Conservation (phyloP, 371 early-diverging fungal genomes). For the Mortierella sp. region DNA sequence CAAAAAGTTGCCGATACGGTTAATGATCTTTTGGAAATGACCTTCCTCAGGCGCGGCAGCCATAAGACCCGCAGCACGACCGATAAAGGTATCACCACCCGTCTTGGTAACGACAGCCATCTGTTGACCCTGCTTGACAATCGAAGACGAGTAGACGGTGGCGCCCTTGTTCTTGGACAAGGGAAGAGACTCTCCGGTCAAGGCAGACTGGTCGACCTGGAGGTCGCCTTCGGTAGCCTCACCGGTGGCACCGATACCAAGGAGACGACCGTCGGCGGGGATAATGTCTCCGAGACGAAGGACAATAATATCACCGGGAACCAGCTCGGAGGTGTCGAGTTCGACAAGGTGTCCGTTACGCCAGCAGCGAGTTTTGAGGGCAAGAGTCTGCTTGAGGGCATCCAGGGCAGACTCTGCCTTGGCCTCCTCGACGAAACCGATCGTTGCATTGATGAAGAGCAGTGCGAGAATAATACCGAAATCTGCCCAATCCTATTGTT, state of each 20-base stretch:
- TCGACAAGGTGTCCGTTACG: slow-evolving; percentile 86
- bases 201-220: slow-evolving; percentile 94
- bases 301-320: slow-evolving; percentile 93
- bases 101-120: slow-evolving; percentile 90
- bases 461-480: slow-evolving; percentile 90
- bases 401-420: slow-evolving; percentile 93
- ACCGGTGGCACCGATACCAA: slow-evolving; percentile 90
- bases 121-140: slow-evolving; percentile 90
- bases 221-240: slow-evolving; percentile 82
- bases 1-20: slow-evolving; percentile 93
- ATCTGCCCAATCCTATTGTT: slow-evolving; percentile 85
- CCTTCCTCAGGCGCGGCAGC: slow-evolving; percentile 84
- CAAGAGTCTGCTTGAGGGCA: slow-evolving; percentile 83
- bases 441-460: slow-evolving; percentile 89
- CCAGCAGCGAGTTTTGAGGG: slow-evolving; percentile 85
- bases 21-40: slow-evolving; percentile 93
- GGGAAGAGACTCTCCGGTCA: slow-evolving; percentile 95
- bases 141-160: slow-evolving; percentile 87
- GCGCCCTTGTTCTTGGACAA: slow-evolving; percentile 85
- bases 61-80: slow-evolving; percentile 90
- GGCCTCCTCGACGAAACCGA: slow-evolving; percentile 93
- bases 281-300: slow-evolving; percentile 95
- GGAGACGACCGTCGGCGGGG: slow-evolving; percentile 92
- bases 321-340: slow-evolving; percentile 83
- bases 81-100: slow-evolving; percentile 89